Percentiles rank a stretch among this genome's conserved stretches.
phyloP scores from a whole-genome alignment of 1,139 yeast species.

The Sugiyamaella novakii region DNA sequence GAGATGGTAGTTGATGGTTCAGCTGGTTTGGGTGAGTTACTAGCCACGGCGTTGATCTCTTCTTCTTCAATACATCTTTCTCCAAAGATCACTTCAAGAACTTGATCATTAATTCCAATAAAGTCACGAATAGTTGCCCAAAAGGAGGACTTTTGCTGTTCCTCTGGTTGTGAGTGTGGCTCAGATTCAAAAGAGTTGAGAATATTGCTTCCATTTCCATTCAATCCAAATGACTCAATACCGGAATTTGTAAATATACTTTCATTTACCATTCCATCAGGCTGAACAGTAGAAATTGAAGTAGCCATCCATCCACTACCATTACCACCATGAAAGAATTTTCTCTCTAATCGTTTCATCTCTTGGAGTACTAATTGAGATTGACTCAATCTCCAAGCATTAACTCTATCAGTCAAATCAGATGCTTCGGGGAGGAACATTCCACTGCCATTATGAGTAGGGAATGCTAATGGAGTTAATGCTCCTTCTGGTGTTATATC shows the following conservation, averaged over 20 bases:
- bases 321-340: slow-evolving; percentile 17
- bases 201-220: slow-evolving; percentile 4
- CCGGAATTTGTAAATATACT: slow-evolving; percentile 9
- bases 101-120: slow-evolving; percentile 39
- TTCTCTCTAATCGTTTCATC: slow-evolving; percentile 36
- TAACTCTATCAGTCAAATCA: slow-evolving; percentile 42
- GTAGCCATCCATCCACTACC: slow-evolving; percentile 4
- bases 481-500: slow-evolving; percentile 24
- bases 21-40: slow-evolving; percentile 5
- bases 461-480: slow-evolving; percentile 39
- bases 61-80: slow-evolving; percentile 29
- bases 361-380: slow-evolving; percentile 40
- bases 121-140: slow-evolving; percentile 32
- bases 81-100: slow-evolving; percentile 39
- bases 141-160: slow-evolving; percentile 20
- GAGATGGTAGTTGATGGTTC: not conserved
- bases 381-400: slow-evolving; percentile 47
- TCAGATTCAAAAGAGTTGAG: not conserved
- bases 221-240: slow-evolving; percentile 19
- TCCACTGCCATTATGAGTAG: slow-evolving; percentile 44
- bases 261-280: not conserved
- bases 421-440: slow-evolving; percentile 36
- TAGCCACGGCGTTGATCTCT: not conserved
- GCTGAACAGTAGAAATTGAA: not conserved
- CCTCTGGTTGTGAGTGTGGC: not conserved